Evolutionary conservation across 352 stramenopile genomes (phyloP), one percentile per base, ranked within the genome.

Genomic region (Globisporangium viniferum): DNA sequence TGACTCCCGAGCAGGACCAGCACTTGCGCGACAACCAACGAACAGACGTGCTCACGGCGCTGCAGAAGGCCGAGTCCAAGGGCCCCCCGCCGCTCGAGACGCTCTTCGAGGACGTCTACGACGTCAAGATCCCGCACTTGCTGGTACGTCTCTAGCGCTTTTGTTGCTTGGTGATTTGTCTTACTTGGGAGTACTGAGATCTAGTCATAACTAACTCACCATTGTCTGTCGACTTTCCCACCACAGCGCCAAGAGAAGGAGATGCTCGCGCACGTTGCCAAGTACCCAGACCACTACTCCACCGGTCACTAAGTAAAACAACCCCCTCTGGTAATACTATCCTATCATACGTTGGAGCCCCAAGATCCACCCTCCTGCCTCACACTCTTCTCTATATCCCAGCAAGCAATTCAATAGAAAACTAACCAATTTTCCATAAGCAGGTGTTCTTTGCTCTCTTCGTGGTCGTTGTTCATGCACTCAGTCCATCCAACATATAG

Each of bases 101-200:
- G 29, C 90, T 99, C 72, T 99, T 99, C 71, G 87, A 97, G 39
- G 98, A 99, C 75, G 97, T 99, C 4, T 99, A 99, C 72, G 75
- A 97, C 59, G 84, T 97, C 59, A 98, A 98, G 73, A 94, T 96
- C 33, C 82, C 74, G 9, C 90, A 99, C 71, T 78, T 99, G 15
- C 63, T 94, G 59, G 86, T 95, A 82, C 39, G 75, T 76, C 24
- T 15, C 5, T n/a, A n/a, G 5, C 31, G 5, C 31, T 33, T 33
- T 33, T 33, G 31, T 33, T 48, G 20, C 41, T 48, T 48, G 12
- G 12, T 48, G 14, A 33, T 5, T 6, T 33, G 31, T 33, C 31
- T 33, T 6, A 33, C 31, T 33, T 6, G 31, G 31, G 31, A 33
- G 31, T 33, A 33, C 31, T 33, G 31, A 33, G 31, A 33, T 33